phyloP scores from a whole-genome alignment of 345 rosid genomes.

The Ceriops zippeliana region DNA sequence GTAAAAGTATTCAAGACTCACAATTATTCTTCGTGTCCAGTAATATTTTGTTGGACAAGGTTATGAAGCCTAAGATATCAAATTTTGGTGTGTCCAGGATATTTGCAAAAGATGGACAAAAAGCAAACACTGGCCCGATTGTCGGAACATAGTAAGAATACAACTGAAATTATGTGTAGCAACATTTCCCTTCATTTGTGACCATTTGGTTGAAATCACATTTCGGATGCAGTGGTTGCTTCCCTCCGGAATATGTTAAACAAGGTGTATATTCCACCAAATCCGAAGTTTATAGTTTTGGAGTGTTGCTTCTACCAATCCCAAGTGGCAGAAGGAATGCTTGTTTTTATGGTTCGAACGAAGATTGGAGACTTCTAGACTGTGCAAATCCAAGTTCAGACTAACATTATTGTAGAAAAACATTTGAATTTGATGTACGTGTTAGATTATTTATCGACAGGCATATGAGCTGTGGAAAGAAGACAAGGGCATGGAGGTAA shows the following conservation, averaged over 20 bases:
- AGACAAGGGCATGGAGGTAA: constrained; percentile 17
- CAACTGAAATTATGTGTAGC: no score
- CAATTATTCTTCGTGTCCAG: constrained; percentile 44
- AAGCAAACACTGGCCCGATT: constrained; percentile 35
- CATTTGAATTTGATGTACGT: not conserved
- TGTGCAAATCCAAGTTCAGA: constrained; percentile 19
- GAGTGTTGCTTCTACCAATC: constrained; percentile 42
- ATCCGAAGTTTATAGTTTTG: constrained; percentile 46
- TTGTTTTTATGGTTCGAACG: constrained; percentile 18
- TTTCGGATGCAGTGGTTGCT: constrained; percentile 32
- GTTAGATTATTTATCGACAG: constrained; percentile 7
- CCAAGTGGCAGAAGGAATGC: constrained; percentile 35
- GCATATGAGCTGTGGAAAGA: constrained; percentile 30
- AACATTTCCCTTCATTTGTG: no score
- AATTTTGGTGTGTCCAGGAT: constrained; percentile 43
- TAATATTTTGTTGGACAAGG: constrained; percentile 35
- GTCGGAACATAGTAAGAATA: constrained; percentile 44
- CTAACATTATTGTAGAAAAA: not conserved
- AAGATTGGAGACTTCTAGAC: constrained; percentile 21
- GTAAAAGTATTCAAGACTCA: constrained; percentile 44
- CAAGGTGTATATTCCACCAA: constrained; percentile 44
- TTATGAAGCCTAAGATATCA: constrained; percentile 44
- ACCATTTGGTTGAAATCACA: not conserved
- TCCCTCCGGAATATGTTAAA: constrained; percentile 48
- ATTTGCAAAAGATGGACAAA: constrained; percentile 30